Evolutionary conservation across 192 early-diverging fungal species (phyloP), one percentile per base, ranked within the genome.

Genomic region (Coemansia sp.): DNA sequence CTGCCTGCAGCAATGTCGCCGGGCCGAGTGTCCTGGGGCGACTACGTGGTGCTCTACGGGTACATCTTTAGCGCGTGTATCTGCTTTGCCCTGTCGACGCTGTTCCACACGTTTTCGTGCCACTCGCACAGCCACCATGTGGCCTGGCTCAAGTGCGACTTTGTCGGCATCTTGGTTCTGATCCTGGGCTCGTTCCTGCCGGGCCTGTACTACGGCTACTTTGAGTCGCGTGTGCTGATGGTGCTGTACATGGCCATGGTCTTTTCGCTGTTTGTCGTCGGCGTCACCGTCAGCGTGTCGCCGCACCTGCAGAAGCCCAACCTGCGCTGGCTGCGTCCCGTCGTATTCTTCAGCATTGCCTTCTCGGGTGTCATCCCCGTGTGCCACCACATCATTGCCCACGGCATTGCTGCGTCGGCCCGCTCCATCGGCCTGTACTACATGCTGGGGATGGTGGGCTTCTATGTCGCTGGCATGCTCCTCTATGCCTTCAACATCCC

Each of bases 401-500:
- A 89, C 57, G 90, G 90, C 20, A 77, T 91, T 58, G 58, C 68
- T 60, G 49, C 30, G 18, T 58, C 71, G n/a, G 44, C 71, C 9
- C 60, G 77, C 19, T 77, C 84, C 0, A 81, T 97, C 42, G 72
- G 85, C 9, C 44, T 93, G 20, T 63, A 79, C 38, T 81, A 87
- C 36, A 64, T 90, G 50, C 33, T 87, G 32, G 71, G 64, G 46
- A 93, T 92, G 88, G 85, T 78, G 4, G 60, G 53, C 5, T 72
- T 83, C 19, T 98, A 98, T 63, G 60, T 92, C 23, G 38, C 80
- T 22, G 95, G 95, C 33, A 90, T 91, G 14, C 52, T 93, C 30
- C 83, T 98, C 9, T 98, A 98, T 50, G 93, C 85, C 2, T 69
- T 67, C 49, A 77, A 88, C 28, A 74, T 89, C 25, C 94, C 94